Evolutionary conservation across 441 rosid genomes (phyloP).

Genomic region (Macaranga tanarius): DNA sequence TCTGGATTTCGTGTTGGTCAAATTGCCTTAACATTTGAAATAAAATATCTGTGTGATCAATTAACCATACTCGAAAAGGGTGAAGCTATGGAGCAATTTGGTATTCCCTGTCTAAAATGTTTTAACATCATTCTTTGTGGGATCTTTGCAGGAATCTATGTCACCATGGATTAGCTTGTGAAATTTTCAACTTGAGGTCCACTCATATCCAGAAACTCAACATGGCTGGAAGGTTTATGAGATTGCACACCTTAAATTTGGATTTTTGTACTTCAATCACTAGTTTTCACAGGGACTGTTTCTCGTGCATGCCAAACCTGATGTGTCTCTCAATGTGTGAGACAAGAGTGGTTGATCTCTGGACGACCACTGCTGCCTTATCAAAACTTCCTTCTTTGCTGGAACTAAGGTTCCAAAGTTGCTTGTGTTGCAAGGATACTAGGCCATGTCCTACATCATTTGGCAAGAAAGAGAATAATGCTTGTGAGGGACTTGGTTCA

Average conservation of each 20-base stretch:
- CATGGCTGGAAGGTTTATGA: conserved; percentile 47
- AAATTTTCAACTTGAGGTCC: conserved; percentile 36
- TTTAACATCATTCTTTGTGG: conserved; percentile 16
- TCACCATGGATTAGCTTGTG: conserved; percentile 41
- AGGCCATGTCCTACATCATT: conserved; percentile 40
- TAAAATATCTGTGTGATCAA: background rate
- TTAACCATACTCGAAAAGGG: conserved; percentile 7
- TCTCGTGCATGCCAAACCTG: conserved; percentile 57
- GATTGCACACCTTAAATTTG: conserved; percentile 43
- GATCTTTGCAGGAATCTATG: conserved; percentile 40
- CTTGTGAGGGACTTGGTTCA: conserved; percentile 20
- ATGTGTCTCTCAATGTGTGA: conserved; percentile 53
- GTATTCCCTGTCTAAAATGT: conserved; percentile 4
- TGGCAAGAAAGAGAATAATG: conserved; percentile 22
- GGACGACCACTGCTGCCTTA: conserved; percentile 50
- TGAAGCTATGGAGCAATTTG: background rate
- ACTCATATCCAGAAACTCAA: conserved; percentile 37
- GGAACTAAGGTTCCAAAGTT: conserved; percentile 59
- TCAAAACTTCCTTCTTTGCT: conserved; percentile 48
- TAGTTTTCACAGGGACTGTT: conserved; percentile 50
- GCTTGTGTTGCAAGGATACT: conserved; percentile 48
- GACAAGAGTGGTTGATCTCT: conserved; percentile 53
- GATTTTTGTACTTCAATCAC: conserved; percentile 51
- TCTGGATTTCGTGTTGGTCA: background rate
- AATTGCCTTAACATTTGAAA: background rate